Percentiles rank a stretch among this genome's conserved stretches.
phyloP scores from a whole-genome alignment of 164 flowering plant species.

The Vitis cinerea region DNA sequence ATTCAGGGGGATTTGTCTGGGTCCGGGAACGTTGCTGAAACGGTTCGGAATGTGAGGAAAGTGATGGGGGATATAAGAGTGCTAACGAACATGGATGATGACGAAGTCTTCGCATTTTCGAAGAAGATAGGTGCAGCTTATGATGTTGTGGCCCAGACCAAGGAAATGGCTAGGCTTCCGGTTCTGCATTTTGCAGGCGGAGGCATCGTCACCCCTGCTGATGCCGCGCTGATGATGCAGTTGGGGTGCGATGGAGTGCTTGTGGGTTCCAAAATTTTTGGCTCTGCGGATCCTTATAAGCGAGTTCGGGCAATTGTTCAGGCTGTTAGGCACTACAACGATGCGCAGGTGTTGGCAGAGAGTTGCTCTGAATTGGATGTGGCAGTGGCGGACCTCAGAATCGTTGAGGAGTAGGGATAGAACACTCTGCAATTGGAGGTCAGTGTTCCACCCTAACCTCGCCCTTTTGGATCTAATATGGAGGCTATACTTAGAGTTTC shows the following conservation, averaged over 20 bases:
- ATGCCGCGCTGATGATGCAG: slow-evolving; percentile 81
- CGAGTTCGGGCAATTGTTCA: slow-evolving; percentile 52
- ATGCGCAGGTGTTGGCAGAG: slow-evolving; percentile 54
- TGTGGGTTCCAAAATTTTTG: slow-evolving; percentile 50
- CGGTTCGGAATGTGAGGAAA: slow-evolving; percentile 56
- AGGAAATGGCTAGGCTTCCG: slow-evolving; percentile 70
- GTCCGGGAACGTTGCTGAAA: slow-evolving; percentile 39
- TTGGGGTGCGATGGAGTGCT: slow-evolving; percentile 80
- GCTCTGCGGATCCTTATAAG: slow-evolving; percentile 42
- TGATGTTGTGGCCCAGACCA: slow-evolving; percentile 62
- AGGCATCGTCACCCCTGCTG: slow-evolving; percentile 72
- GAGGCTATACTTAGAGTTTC: background rate
- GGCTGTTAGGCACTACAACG: slow-evolving; percentile 69
- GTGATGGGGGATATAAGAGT: slow-evolving; percentile 61
- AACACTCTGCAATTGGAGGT: slow-evolving; percentile 18
- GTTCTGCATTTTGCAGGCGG: slow-evolving; percentile 75
- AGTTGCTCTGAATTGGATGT: slow-evolving; percentile 42
- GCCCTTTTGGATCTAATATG: background rate
- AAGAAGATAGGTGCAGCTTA: slow-evolving; percentile 65
- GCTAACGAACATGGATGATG: slow-evolving; percentile 67
- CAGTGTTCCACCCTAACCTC: background rate
- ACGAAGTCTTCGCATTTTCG: slow-evolving; percentile 66
- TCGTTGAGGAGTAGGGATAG: slow-evolving; percentile 32
- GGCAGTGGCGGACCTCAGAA: slow-evolving; percentile 39
- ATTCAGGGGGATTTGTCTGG: slow-evolving; percentile 46